Base-by-base conservation (phyloP, 768 basidiomycete species). In the Termitomyces sp. region DNA sequence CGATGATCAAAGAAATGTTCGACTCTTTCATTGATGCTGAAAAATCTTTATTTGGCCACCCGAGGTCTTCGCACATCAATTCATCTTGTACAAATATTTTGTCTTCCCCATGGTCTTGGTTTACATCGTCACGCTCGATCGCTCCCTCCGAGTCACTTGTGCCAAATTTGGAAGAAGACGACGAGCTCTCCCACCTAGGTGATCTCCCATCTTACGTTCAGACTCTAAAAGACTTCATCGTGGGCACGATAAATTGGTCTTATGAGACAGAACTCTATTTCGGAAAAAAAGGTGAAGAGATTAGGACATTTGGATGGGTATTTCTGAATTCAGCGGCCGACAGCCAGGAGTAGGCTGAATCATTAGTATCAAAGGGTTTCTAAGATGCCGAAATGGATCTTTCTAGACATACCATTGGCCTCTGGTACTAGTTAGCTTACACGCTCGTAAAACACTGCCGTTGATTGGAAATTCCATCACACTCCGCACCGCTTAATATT, bases 241-340 rank as follows among this genome's bases (percentile, higher is more conserved):
- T 78, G 3, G 86, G 86, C 8, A 75, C 73, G n/a, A 63, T 83
- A n/a, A 80, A 87, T 63, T 87, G 86, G 86, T 59, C 77, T 37
- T 88, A 87, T 63, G 84, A 87, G 69, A 85, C 81, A 0, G 79
- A 86, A 59, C 65, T 84, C 46, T 87, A 80, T 65, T 80, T 88
- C 51, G 83, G 82, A 37, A 76, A 76, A 51, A 80, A 79, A 57
- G 84, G 83, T 0, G 78, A 76, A 42, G 81, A 86, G 66, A 81
- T 86, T 37, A 74, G 81, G 63, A 74, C 75, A 4, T 85, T 84
- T 67, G 84, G 85, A 37, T 87, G 85, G 86, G 79, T 86, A 1
- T 86, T 85, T 62, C 63, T 85, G 55, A 68, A 69, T 47, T 46
- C 61, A 15, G 54, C 47, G 22, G 18, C 50, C 30, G 57, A 61